Evolutionary conservation across 2,329 filamentous ascomycete genomes (phyloP).

Genomic region (Aspergillus ochraceoroseus): DNA sequence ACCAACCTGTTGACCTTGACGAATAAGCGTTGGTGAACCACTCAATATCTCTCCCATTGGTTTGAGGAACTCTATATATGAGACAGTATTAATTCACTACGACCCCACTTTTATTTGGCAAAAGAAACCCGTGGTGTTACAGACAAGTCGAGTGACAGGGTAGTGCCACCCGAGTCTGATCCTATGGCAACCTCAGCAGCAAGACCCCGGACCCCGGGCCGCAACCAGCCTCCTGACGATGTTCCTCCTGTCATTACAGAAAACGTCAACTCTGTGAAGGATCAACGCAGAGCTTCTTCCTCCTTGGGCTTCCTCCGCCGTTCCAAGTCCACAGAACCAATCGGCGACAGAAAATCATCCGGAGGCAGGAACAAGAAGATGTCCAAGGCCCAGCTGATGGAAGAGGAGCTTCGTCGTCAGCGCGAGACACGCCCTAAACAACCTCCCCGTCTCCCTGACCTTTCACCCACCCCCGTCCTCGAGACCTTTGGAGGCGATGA

Average conservation of each 20-base stretch:
- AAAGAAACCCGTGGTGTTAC: conserved; percentile 19
- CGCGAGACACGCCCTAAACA: conserved; percentile 55
- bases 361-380: conserved; percentile 36
- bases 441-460: conserved; percentile 53
- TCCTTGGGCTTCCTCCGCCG: conserved; percentile 60
- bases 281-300: conserved; percentile 40
- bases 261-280: conserved; percentile 28
- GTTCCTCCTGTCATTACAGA: conserved; percentile 35
- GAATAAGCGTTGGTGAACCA: conserved; percentile 9
- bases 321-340: conserved; percentile 60
- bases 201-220: conserved; percentile 37
- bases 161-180: conserved; percentile 17
- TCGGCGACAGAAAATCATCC: conserved; percentile 51
- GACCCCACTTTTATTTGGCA: conserved; percentile 20
- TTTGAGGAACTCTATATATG: conserved; percentile 19
- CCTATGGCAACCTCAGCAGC: conserved; percentile 35
- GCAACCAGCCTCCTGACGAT: conserved; percentile 31
- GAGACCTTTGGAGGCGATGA: conserved; percentile 60
- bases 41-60: conserved; percentile 13
- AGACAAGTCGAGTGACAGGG: conserved; percentile 17
- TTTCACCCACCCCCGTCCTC: conserved; percentile 47
- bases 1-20: conserved; percentile 3
- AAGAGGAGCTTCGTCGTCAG: conserved; percentile 53
- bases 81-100: conserved; percentile 20
- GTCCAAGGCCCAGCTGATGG: conserved; percentile 37